Base-by-base conservation (phyloP, 1,284 basidiomycete genomes). In the Cryptococcus sp. region DNA sequence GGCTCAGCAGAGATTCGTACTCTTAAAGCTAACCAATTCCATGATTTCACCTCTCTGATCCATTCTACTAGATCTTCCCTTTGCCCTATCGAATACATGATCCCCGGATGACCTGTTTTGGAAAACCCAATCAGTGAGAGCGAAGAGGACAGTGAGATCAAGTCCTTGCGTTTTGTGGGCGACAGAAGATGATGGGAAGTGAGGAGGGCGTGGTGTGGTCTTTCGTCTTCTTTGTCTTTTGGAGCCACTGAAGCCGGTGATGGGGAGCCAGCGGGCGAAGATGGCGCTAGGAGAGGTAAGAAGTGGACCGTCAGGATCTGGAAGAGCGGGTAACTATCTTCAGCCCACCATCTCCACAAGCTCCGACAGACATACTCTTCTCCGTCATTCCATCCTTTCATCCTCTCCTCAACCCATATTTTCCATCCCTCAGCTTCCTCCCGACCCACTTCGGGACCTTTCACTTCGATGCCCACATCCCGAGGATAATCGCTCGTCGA, bases 1-100 rank as follows among this genome's bases (percentile, higher is more conserved):
- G 60, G 55, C 49, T 69, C 64, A 13, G 60, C 48, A 0, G 55
- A 55, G 0, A 86, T 83, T 18, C 85, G 69, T n/a, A 86, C 71
- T 42, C 80, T 77, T 55, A 88, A 69, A 11, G 85, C 85, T 0
- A 87, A 77, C 86, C 86, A 88, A 61, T 87, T 84, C 85, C 87
- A 86, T 22, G 78, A 79, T 66, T 84, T 86, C 48, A 88, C 80
- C 51, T 83, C 83, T 16, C 68, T 70, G 2, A 85, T 80, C 61
- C 87, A 87, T 57, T 84, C 82, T 57, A 82, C 79, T 18, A 88
- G 73, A 49, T 80, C 75, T 9, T 76, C 71, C 42, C 74, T 72
- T 7, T 64, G 62, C 2, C 86, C 86, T 60, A 83, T 77, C 19
- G 79, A 83, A 56, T 87, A 88, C 49, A 88, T 85, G 42, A 85